phyloP scores from a whole-genome alignment of 169 alveolate genomes.

The Pseudocohnilembus persalinus region DNA sequence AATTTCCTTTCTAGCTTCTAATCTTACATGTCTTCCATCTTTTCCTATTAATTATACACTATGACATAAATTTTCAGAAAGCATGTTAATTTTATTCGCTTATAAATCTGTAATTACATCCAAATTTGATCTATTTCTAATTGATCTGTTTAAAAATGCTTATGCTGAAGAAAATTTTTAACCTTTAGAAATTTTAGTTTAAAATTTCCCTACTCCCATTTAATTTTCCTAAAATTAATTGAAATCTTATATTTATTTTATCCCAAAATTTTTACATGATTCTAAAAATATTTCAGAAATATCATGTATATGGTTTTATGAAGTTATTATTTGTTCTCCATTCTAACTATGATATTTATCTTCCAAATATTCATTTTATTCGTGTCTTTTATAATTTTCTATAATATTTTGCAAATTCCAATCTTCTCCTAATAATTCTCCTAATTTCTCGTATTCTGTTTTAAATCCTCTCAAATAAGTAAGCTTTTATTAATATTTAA shows the following conservation, averaged over 20 bases:
- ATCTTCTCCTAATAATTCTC: not conserved
- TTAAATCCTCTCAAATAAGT: not conserved
- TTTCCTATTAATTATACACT: not conserved
- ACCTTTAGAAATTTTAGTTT: constrained; percentile 1
- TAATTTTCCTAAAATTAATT: not conserved
- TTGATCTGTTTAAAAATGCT: constrained; percentile 1
- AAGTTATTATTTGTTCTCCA: not conserved
- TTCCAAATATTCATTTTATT: not conserved
- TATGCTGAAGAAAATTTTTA: not conserved
- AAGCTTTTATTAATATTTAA: not conserved
- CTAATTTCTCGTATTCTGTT: not conserved
- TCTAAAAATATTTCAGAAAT: not conserved
- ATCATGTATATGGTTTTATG: not conserved
- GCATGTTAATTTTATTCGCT: not conserved
- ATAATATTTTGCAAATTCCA: not conserved
- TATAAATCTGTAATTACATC: not conserved
- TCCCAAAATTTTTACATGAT: not conserved
- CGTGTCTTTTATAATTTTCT: not conserved
- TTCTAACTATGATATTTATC: not conserved
- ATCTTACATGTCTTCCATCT: not conserved
- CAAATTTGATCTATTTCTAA: constrained; percentile 7
- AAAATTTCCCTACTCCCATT: not conserved
- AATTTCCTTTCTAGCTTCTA: constrained; percentile 30
- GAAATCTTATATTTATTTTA: not conserved
- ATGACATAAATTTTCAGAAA: not conserved